phyloP scores from a whole-genome alignment of 2,329 filamentous ascomycete genomes.

The Penicillium freii region DNA sequence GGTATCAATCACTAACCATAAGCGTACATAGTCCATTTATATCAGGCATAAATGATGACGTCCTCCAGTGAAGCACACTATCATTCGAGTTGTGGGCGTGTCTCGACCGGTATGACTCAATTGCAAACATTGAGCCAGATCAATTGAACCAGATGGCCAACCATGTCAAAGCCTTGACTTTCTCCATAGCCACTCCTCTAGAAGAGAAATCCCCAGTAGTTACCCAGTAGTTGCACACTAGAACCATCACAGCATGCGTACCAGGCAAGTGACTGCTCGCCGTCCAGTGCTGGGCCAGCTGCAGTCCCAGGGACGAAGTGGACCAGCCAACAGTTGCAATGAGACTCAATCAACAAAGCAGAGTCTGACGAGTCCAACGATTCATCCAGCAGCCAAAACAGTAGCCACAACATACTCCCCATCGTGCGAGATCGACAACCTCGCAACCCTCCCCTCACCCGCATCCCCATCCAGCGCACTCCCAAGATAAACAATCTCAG shows the following conservation, averaged over 20 bases:
- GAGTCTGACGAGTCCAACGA: background rate
- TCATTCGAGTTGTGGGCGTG: background rate
- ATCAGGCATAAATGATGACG: background rate
- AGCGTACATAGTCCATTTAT: background rate
- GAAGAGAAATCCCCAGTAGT: no score
- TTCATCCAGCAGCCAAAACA: constrained; percentile 40
- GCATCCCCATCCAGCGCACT: constrained; percentile 10
- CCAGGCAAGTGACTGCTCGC: background rate
- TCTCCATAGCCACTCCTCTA: background rate
- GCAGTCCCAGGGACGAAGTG: background rate
- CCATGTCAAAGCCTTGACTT: background rate
- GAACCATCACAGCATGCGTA: background rate
- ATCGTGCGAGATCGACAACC: constrained; percentile 84
- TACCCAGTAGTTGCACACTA: background rate
- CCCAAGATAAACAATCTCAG: constrained; percentile 40
- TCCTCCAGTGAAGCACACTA: background rate
- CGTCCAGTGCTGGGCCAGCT: background rate
- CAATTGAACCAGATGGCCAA: background rate
- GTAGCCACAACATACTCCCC: constrained; percentile 67
- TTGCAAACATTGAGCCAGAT: background rate
- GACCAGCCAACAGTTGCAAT: background rate
- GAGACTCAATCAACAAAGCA: background rate
- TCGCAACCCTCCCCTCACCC: constrained; percentile 55
- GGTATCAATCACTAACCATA: background rate
- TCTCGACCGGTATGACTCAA: background rate